These are phyloP conservation scores for Penicillium samsonianum DNA, from an alignment of 495 filamentous ascomycete species.

Conservation along the genomic window DNA sequence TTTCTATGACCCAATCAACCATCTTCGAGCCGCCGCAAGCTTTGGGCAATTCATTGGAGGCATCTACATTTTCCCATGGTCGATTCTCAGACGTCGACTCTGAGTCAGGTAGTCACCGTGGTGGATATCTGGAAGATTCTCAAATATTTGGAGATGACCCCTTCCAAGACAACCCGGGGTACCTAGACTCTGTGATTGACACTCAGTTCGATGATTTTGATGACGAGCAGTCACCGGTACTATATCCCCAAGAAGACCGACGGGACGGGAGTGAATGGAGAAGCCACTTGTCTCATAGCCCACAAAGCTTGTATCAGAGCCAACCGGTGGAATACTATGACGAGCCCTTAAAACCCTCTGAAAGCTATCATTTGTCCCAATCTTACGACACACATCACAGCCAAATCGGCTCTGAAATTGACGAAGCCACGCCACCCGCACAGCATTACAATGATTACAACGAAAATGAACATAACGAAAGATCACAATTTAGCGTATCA, in stretches of 20 bases:
- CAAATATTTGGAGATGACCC: conserved; percentile 36
- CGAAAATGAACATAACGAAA: conserved; percentile 2
- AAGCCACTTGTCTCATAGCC: not conserved
- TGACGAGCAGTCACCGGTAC: conserved; percentile 25
- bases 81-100: conserved; percentile 49
- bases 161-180: conserved; percentile 48
- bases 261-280: conserved; percentile 10
- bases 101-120: conserved; percentile 29
- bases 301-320: conserved; percentile 5
- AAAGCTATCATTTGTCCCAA: not conserved
- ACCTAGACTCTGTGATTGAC: conserved; percentile 51
- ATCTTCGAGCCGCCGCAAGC: conserved; percentile 38
- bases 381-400: conserved; percentile 9
- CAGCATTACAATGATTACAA: conserved; percentile 5
- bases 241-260: conserved; percentile 10
- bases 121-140: conserved; percentile 37
- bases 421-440: not conserved
- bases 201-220: conserved; percentile 48
- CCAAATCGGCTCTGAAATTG: conserved; percentile 4
- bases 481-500: conserved; percentile 7
- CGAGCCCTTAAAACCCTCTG: not conserved
- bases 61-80: conserved; percentile 42
- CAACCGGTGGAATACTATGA: conserved; percentile 2
- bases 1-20: conserved; percentile 46
- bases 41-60: conserved; percentile 27